Percentiles rank a stretch among this genome's conserved stretches.
Conservation (phyloP, 2,329 filamentous ascomycete genomes). For the Conoideocrella luteorostrata region DNA sequence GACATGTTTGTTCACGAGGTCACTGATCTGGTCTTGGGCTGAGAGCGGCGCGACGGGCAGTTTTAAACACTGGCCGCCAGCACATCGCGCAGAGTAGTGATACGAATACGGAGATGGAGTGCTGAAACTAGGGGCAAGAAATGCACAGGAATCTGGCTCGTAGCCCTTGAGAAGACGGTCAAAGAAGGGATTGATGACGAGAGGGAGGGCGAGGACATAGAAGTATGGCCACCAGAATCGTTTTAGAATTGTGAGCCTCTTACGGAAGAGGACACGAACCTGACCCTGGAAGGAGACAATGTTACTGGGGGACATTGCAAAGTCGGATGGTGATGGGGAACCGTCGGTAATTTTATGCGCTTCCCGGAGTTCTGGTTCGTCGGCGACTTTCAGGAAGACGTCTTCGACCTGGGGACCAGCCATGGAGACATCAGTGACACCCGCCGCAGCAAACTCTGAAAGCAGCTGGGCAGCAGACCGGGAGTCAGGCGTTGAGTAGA, state of each 20-base stretch:
- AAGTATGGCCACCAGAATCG: conserved; percentile 73
- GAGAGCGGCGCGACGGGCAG: too few species aligned
- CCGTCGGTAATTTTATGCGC: background rate
- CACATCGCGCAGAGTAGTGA: too few species aligned
- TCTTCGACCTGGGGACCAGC: conserved; percentile 27
- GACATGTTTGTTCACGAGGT: too few species aligned
- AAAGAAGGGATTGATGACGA: conserved; percentile 67
- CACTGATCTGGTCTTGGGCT: too few species aligned
- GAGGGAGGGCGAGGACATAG: too few species aligned
- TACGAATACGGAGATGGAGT: conserved; percentile 1
- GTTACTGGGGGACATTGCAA: conserved; percentile 8
- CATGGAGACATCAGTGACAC: conserved; percentile 28
- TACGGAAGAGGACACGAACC: conserved; percentile 63
- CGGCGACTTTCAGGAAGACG: conserved; percentile 21
- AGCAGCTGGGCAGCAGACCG: conserved; percentile 18
- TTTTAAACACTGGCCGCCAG: too few species aligned
- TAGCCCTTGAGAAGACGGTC: conserved; percentile 67
- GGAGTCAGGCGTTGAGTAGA: conserved; percentile 43
- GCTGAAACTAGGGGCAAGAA: too few species aligned
- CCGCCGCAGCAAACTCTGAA: conserved; percentile 43
- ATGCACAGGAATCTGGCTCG: conserved; percentile 38
- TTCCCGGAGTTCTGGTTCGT: background rate
- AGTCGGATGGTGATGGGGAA: too few species aligned
- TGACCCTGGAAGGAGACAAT: conserved; percentile 35
- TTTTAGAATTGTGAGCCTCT: conserved; percentile 65